Base-by-base conservation (phyloP, 345 rosid genomes). In the Arabidopsis suecica region DNA sequence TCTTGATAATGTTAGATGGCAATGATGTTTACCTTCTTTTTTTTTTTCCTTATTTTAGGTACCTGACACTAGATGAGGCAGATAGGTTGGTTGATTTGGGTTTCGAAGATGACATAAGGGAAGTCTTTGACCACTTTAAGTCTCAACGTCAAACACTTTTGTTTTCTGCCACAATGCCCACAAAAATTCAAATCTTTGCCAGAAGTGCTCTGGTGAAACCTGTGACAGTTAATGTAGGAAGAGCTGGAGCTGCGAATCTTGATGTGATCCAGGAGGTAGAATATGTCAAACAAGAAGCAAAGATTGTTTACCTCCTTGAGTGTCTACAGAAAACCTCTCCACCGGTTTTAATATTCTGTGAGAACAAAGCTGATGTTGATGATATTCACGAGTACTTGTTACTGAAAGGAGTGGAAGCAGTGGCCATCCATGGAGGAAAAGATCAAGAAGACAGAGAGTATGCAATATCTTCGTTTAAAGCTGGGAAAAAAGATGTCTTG, bases 201-300 rank as follows among this genome's bases (percentile, higher is more conserved):
- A 84, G 90, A 71, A 93, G 95, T 78, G 96, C 98, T 48, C 72
- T 91, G 71, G 97, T 91, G 61, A 91, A 88, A 75, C 97, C 98
- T 5, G 88, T 93, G 61, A 87, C 83, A 1, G 97, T 91, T 22
- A 91, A 91, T 59, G 97, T 89, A 37, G 98, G 98, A 65, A 88
- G 96, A 83, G 97, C 96, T 9, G 96, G 98, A 70, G 98, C 98
- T 41, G 98, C 98, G 65, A 93, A 93, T 79, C 93, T 93, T 8
- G 98, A 93, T 80, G 97, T 93, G 57, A 89, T 93, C 80, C 98
- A 93, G 77, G 98, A 93, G 81, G 97, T 91, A 9, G 94, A 93
- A 81, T 91, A 93, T 47, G 98, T 93, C 65, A 93, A 93, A 75
- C 98, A 89, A 78, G 97, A 93, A 79, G 98, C 96, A 3, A 93